Evolutionary conservation across 805 yeast species (phyloP), one percentile per base, ranked within the genome.

Genomic region (Saccharomycopsis sp.): DNA sequence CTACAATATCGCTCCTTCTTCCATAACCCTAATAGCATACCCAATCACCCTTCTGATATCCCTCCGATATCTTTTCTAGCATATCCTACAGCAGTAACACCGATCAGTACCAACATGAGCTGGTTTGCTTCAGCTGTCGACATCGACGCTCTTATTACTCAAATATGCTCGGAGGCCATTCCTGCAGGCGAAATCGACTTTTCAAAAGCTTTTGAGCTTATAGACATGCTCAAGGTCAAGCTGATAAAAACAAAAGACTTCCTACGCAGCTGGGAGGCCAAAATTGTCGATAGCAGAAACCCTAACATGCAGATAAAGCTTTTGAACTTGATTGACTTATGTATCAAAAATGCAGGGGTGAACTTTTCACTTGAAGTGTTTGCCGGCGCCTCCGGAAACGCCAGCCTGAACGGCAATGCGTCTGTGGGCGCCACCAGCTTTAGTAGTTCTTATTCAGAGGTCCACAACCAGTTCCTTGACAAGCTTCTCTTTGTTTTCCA

Each of bases 311-410:
- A 89, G 66, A 77, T 84, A 24, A 50, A 48, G 14, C 76, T 91
- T 0, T 78, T 94, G 67, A 87, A 86, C 66, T 74, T 94, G 61
- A 76, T 86, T 34, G 98, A 94, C 65, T 79, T 89, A 51, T 88
- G 97, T 71, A 85, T 92, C 57, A 94, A 94, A 72, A 94, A 94
- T 68, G 91, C 97, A 52, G 99, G 99, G 5, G 76, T 77, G 52
- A 96, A 89, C 65, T 91, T 94, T 65, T 75, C 92, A 21, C 76
- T 74, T 20, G 97, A 90, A 65, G 76, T 91, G 34, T 81, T 92
- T 37, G 79, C 91, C 8, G 73, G 97, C 88, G 68, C 83, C 89
- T 24, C 72, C 89, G 61, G 85, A 83, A 7, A 5, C 5, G 29
- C 66, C 73, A 50, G 67, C 78, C 0, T 69, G 80, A 34, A 65